Evolutionary conservation across 2,329 filamentous ascomycete species (phyloP), one percentile per base, ranked within the genome.

Genomic region (Penicillium sp.): DNA sequence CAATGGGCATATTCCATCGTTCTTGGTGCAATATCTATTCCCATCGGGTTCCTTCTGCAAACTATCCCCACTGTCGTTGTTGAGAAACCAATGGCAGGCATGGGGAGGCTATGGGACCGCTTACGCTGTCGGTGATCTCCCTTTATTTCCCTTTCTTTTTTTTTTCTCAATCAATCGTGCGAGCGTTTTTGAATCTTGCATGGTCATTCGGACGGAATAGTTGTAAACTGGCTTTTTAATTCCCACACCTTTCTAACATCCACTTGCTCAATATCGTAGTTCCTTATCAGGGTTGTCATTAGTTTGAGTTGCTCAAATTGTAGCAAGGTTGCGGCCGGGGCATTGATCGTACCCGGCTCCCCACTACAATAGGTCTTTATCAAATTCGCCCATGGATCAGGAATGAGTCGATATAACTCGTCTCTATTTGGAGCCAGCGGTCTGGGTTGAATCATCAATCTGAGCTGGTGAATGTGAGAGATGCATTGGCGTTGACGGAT

Each of bases 1-100:
- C 82, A 85, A 67, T 85, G 83, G 83, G 82, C 77, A 15, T 80
- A 84, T 54, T 83, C 77, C 27, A 43, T 84, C n/a, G 69, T 82
- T 19, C 63, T 81, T 3, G 81, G 79, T 1, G 72, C 78, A 2
- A 59, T 84, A 0, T 83, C 77, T 23, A 69, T 84, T 10, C 82
- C 82, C 0, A 79, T 81, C 81, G 29, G 68, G 78, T 37, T 58
- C 15, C 12, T 50, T 15, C 10, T 58, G 15, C 51, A 58, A 9
- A 40, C 19, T 17, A 25, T 50, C 38, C 56, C 56, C n/a, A 49
- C 25, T 27, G 38, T 31, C 19, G 10, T 58, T 15, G 31, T 58
- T 33, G 56, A 50, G 13, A 54, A 50, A 15, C 56, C 51, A 33
- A 58, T 55, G 45, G 15, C 29, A 25, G 31, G 31, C 6, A 25